Conservation (phyloP, 163 green algal genomes). For the Chlorella variabilis region DNA sequence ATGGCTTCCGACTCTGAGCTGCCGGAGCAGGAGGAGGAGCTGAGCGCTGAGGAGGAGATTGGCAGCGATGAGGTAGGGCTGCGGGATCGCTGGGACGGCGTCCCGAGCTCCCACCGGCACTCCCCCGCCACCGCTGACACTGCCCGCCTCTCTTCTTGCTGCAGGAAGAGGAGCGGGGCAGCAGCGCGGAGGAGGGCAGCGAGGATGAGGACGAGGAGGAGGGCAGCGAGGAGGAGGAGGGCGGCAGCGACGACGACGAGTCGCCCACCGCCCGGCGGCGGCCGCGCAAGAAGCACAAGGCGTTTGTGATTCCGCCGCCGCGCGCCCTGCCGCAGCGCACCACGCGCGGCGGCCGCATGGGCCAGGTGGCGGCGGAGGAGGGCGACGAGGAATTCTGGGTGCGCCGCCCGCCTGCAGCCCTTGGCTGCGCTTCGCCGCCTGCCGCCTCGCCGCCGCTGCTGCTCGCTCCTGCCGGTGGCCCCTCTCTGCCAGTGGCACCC, state of each 20-base stretch:
- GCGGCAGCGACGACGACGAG: constrained; percentile 8
- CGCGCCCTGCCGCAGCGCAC: constrained; percentile 51
- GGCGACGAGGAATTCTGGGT: constrained; percentile 67
- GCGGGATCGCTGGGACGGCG: too few species aligned
- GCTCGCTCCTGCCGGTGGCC: too few species aligned
- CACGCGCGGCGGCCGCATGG: constrained; percentile 57
- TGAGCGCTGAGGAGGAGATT: neutral
- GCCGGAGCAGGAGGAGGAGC: neutral
- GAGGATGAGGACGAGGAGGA: constrained; percentile 41
- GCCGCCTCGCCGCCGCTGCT: too few species aligned
- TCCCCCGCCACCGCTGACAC: neutral
- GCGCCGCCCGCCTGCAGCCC: too few species aligned
- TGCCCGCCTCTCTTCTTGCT: neutral
- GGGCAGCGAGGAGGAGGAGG: constrained; percentile 31
- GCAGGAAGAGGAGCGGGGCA: constrained; percentile 29
- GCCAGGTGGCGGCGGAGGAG: constrained; percentile 19
- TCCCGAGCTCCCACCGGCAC: neutral
- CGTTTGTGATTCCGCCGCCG: constrained; percentile 37
- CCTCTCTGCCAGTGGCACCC: too few species aligned
- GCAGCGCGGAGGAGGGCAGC: constrained; percentile 38
- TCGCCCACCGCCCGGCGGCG: constrained; percentile 3
- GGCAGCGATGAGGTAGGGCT: neutral
- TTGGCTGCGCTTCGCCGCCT: neutral
- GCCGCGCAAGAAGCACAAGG: neutral
- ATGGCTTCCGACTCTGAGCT: neutral